Conservation (phyloP, 164 flowering plant genomes). For the Nelumbo lutea region DNA sequence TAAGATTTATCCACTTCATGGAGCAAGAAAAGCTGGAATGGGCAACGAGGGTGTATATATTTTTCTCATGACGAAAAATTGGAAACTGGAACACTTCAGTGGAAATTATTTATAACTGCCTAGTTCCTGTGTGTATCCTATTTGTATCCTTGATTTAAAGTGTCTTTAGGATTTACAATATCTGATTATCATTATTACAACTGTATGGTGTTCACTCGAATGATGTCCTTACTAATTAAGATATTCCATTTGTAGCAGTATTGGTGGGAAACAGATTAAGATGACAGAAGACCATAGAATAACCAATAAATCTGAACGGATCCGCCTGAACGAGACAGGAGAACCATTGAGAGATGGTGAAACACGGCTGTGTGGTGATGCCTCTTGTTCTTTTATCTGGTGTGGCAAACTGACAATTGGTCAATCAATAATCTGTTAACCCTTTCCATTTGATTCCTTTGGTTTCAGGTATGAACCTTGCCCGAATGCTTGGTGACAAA, state of each 20-base stretch:
- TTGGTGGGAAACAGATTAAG: conserved; percentile 60
- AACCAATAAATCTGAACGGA: conserved; percentile 67
- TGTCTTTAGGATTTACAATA: not conserved
- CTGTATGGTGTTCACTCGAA: not conserved
- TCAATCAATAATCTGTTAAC: conserved; percentile 2
- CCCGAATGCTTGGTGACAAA: conserved; percentile 97
- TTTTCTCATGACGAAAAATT: not conserved
- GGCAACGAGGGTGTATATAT: too few species aligned
- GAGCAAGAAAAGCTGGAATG: too few species aligned
- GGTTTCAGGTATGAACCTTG: conserved; percentile 77
- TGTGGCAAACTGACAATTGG: not conserved
- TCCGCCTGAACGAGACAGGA: conserved; percentile 58
- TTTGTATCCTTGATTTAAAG: not conserved
- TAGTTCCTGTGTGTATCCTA: not conserved
- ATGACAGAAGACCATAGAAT: conserved; percentile 92
- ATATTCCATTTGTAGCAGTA: conserved; percentile 33
- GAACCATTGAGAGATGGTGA: conserved; percentile 80
- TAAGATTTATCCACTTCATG: too few species aligned
- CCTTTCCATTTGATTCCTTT: not conserved
- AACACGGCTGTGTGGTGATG: conserved; percentile 76
- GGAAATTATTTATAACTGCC: not conserved
- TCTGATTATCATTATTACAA: not conserved
- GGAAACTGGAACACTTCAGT: not conserved
- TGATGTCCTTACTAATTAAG: too few species aligned
- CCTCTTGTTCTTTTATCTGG: not conserved